phyloP scores from a whole-genome alignment of 768 basidiomycete species.

The Podaxis sp. region DNA sequence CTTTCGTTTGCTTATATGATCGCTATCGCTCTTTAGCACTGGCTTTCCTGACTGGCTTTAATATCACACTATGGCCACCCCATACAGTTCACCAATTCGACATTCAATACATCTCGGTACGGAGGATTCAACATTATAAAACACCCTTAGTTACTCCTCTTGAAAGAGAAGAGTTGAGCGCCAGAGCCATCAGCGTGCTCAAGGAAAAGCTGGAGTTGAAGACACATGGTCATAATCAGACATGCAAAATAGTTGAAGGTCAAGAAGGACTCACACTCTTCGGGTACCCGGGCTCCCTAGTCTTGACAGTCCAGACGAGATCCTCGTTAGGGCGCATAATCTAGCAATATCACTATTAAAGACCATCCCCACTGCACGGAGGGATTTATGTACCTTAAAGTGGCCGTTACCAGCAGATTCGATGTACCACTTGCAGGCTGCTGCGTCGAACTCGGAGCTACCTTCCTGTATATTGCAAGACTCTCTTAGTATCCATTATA shows the following conservation, averaged over 20 bases:
- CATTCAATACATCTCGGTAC: too few species aligned
- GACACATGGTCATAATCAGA: neutral
- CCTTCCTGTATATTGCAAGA: neutral
- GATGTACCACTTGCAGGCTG: neutral
- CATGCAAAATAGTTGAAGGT: neutral
- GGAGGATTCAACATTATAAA: too few species aligned
- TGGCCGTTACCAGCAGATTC: neutral
- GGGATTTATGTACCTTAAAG: neutral
- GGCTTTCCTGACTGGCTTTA: too few species aligned
- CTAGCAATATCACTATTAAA: too few species aligned
- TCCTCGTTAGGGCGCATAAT: neutral
- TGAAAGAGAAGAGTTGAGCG: neutral
- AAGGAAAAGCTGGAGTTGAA: neutral
- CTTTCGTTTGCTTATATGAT: too few species aligned
- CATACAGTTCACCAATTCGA: too few species aligned
- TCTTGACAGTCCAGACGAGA: neutral
- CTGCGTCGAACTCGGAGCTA: neutral
- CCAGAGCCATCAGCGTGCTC: neutral
- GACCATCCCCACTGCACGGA: neutral
- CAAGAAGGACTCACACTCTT: neutral
- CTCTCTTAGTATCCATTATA: neutral
- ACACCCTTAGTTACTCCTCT: neutral
- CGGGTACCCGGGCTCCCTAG: neutral
- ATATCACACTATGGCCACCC: too few species aligned
- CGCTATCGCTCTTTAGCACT: too few species aligned